Conservation (phyloP, 1,139 yeast genomes). For the Suhomyces chickasaworum region DNA sequence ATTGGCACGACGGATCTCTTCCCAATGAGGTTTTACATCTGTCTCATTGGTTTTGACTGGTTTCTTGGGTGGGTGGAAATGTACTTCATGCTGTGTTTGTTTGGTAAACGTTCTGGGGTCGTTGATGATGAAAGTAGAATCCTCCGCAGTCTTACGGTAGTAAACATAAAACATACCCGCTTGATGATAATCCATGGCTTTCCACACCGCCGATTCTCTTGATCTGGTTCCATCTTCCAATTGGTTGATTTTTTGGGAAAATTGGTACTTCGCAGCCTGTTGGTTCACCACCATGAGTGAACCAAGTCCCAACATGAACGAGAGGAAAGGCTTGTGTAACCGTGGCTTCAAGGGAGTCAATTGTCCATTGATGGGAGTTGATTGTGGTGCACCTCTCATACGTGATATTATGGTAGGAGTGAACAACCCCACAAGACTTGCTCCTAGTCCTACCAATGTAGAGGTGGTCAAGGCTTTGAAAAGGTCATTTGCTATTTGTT, state of each 20-base stretch:
- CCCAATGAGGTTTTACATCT: conserved; percentile 30
- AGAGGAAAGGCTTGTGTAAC: conserved; percentile 37
- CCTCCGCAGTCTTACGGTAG: conserved; percentile 35
- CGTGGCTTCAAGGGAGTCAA: conserved; percentile 14
- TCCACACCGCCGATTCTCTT: conserved; percentile 36
- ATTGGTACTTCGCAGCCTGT: conserved; percentile 28
- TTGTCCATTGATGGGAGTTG: not conserved
- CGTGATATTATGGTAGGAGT: conserved; percentile 17
- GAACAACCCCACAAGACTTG: conserved; percentile 16
- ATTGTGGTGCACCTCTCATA: not conserved
- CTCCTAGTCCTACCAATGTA: conserved; percentile 27
- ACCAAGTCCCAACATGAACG: conserved; percentile 35
- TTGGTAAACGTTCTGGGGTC: conserved; percentile 40
- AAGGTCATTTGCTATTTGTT: conserved; percentile 34
- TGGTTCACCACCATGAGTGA: conserved; percentile 32
- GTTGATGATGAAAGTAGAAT: conserved; percentile 37
- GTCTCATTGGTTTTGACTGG: not conserved
- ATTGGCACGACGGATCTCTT: conserved; percentile 32
- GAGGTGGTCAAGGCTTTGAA: conserved; percentile 29
- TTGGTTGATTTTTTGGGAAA: conserved; percentile 21
- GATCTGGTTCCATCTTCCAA: conserved; percentile 18
- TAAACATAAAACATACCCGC: conserved; percentile 40
- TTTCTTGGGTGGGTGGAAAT: conserved; percentile 25
- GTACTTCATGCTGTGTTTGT: conserved; percentile 30
- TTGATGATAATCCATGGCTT: conserved; percentile 40